phyloP scores from a whole-genome alignment of 139 green algal species.

The Edaphochlamys debaryana region DNA sequence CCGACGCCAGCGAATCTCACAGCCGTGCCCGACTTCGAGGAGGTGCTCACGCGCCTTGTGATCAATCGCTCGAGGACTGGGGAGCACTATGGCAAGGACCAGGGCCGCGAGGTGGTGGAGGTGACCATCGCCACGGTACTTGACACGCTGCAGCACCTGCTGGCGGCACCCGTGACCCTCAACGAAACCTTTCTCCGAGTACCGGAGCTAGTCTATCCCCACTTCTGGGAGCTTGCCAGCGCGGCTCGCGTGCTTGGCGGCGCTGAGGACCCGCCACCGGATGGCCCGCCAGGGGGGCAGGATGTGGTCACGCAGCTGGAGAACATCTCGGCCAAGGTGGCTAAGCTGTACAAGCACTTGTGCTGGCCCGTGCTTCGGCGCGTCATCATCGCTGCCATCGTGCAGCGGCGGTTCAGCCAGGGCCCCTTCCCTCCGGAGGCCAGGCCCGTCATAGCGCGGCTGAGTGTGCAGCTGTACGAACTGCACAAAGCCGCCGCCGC shows the following conservation, averaged over 20 bases:
- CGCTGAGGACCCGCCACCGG: not conserved
- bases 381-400: not conserved
- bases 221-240: conserved; percentile 9
- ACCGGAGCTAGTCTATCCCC: not conserved
- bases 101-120: no score
- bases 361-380: conserved; percentile 31
- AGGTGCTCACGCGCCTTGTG: no score
- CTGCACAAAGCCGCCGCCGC: conserved; percentile 11
- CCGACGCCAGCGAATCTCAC: no score
- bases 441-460: not conserved
- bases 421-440: not conserved
- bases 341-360: not conserved
- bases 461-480: conserved; percentile 5
- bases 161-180: no score
- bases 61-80: no score
- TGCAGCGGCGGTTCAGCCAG: not conserved
- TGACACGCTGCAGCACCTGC: no score
- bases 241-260: not conserved
- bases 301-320: not conserved
- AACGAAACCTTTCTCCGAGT: conserved; percentile 3
- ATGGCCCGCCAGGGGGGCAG: no score
- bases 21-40: no score
- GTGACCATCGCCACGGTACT: no score
- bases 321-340: not conserved
- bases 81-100: no score